A percentile compares a stretch with the other conserved stretches of the same genome.
phyloP scores from a whole-genome alignment of 495 filamentous ascomycete species.

The Lentithecium fluviatile region DNA sequence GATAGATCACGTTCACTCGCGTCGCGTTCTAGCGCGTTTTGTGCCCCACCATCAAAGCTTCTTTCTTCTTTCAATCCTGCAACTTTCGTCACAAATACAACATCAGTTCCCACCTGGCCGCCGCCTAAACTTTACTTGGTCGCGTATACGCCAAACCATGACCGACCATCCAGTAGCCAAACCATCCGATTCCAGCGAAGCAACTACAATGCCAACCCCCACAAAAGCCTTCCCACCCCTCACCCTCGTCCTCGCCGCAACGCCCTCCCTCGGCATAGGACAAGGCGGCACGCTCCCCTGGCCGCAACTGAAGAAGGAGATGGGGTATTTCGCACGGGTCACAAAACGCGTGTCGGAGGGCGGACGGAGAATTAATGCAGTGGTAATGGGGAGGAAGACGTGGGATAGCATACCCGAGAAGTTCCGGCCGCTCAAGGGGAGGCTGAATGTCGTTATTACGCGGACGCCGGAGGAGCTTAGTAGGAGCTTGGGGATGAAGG shows the following conservation, averaged over 20 bases:
- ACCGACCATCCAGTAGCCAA: too few relatives aligned
- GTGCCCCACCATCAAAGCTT: neutral
- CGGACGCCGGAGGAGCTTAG: conserved; percentile 43
- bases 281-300: conserved; percentile 77
- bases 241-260: conserved; percentile 75
- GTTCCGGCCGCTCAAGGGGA: conserved; percentile 74
- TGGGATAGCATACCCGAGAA: conserved; percentile 79
- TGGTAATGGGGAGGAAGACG: conserved; percentile 97
- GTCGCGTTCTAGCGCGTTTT: neutral
- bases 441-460: conserved; percentile 77
- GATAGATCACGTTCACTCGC: conserved; percentile 12
- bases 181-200: neutral
- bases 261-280: conserved; percentile 81
- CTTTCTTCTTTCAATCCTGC: neutral
- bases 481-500: conserved; percentile 34
- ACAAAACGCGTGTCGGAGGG: conserved; percentile 61
- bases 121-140: neutral
- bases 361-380: conserved; percentile 58
- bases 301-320: conserved; percentile 82
- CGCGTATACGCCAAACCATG: neutral
- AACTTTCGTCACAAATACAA: neutral
- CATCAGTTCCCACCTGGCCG: too few relatives aligned
- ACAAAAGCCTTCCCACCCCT: conserved; percentile 58
- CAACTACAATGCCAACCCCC: conserved; percentile 42
- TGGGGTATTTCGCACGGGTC: conserved; percentile 90